Conservation (phyloP, 2,329 filamentous ascomycete species). For the Aspergillus sp. region DNA sequence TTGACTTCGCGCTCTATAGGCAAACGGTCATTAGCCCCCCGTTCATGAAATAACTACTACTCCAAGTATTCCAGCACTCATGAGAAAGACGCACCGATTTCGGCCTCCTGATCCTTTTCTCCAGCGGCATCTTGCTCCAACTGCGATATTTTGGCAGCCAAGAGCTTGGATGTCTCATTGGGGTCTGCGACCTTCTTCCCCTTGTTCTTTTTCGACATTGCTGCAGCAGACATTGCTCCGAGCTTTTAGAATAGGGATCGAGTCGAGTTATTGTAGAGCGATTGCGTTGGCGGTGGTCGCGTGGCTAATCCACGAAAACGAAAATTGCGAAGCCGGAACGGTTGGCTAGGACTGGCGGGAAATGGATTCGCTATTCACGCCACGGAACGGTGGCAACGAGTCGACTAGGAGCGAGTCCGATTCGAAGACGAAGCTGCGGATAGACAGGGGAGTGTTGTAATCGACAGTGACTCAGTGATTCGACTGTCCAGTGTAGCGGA, state of each 20-base stretch:
- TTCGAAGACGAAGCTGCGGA: neutral
- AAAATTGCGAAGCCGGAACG: constrained; percentile 30
- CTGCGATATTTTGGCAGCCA: constrained; percentile 92
- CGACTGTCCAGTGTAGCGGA: constrained; percentile 23
- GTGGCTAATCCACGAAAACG: constrained; percentile 46
- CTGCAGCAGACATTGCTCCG: constrained; percentile 49
- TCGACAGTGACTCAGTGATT: constrained; percentile 11
- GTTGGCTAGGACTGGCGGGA: constrained; percentile 19
- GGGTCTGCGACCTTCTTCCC: constrained; percentile 82
- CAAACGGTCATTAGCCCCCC: constrained; percentile 28
- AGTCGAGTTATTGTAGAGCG: constrained; percentile 30
- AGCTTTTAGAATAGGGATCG: constrained; percentile 12
- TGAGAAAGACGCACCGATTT: constrained; percentile 72
- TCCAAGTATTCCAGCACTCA: constrained; percentile 7
- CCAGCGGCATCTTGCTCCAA: constrained; percentile 89
- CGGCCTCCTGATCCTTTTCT: constrained; percentile 91
- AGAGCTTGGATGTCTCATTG: constrained; percentile 84
- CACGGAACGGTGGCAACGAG: constrained; percentile 14
- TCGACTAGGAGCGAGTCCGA: neutral
- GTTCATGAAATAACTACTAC: constrained; percentile 18
- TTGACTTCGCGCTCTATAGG: constrained; percentile 83
- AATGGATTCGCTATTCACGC: constrained; percentile 20
- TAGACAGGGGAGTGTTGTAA: neutral
- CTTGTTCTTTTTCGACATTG: constrained; percentile 73
- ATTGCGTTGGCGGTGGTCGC: constrained; percentile 48